These are phyloP conservation scores for Intubia oerlemansii DNA, from an alignment of 2,329 filamentous ascomycete genomes.

Conservation along the genomic window DNA sequence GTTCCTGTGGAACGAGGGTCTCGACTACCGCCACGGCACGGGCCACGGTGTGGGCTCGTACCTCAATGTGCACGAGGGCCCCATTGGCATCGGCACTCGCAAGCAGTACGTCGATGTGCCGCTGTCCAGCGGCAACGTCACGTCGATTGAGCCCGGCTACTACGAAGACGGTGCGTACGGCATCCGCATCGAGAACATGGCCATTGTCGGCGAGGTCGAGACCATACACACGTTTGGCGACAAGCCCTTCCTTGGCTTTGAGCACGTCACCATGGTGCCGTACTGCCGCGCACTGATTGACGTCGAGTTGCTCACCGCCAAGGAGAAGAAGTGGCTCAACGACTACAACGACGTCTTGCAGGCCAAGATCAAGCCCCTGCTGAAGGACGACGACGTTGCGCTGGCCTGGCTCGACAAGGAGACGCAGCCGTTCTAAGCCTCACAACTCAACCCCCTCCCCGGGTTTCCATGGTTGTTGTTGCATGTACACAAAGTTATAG, in stretches of 20 bases:
- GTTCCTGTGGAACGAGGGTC: constrained; percentile 71
- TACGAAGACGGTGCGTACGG: constrained; percentile 93
- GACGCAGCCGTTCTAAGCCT: constrained; percentile 42
- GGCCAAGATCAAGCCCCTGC: constrained; percentile 60
- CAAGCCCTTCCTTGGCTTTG: constrained; percentile 84
- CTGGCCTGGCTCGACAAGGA: constrained; percentile 71
- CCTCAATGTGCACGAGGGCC: constrained; percentile 92
- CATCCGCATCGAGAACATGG: constrained; percentile 89
- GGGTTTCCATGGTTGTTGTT: no score
- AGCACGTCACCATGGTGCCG: constrained; percentile 93
- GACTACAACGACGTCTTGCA: constrained; percentile 63
- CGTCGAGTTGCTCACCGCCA: constrained; percentile 41
- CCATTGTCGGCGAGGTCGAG: constrained; percentile 74
- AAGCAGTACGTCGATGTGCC: constrained; percentile 83
- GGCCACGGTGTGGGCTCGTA: constrained; percentile 91
- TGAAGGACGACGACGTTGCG: constrained; percentile 50
- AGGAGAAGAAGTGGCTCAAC: constrained; percentile 75
- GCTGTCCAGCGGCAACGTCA: constrained; percentile 75
- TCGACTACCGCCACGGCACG: constrained; percentile 92
- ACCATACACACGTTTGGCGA: constrained; percentile 80
- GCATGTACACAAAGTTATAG: background rate
- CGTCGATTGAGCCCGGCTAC: constrained; percentile 91
- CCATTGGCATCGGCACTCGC: constrained; percentile 85
- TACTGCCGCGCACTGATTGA: constrained; percentile 84
- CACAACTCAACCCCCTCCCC: no score